Conservation (phyloP, 805 yeast species). For the Nakazawaea anatomiae region DNA sequence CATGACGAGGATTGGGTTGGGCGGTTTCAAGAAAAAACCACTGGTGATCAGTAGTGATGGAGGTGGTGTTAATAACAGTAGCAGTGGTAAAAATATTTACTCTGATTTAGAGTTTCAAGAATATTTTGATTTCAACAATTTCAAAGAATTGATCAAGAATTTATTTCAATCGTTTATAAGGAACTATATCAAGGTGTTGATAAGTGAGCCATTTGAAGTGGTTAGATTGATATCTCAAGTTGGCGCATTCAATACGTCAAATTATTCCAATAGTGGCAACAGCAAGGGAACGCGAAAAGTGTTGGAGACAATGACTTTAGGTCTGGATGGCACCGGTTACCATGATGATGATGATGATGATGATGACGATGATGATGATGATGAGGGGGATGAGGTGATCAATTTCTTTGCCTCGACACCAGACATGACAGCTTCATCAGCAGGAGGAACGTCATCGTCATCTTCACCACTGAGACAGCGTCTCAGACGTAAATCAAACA, state of each 20-base stretch:
- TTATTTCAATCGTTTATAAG: slow-evolving; percentile 56
- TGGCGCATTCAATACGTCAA: slow-evolving; percentile 46
- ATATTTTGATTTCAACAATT: slow-evolving; percentile 52
- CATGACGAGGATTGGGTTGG: slow-evolving; percentile 2
- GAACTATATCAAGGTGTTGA: slow-evolving; percentile 61
- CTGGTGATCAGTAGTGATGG: slow-evolving; percentile 11
- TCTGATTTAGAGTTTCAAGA: slow-evolving; percentile 62
- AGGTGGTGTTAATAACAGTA: slow-evolving; percentile 12
- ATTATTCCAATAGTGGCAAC: not conserved
- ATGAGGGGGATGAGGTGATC: slow-evolving; percentile 28
- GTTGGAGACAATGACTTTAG: not conserved
- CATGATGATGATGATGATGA: slow-evolving; percentile 9
- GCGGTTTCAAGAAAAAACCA: not conserved
- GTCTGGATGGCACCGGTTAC: too few species aligned
- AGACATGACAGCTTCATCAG: not conserved
- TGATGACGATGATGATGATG: slow-evolving; percentile 4
- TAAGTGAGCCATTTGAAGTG: slow-evolving; percentile 87
- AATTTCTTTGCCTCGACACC: slow-evolving; percentile 31
- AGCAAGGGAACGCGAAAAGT: not conserved
- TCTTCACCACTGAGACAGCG: slow-evolving; percentile 8
- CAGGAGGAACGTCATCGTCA: not conserved
- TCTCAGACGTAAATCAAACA: slow-evolving; percentile 20
- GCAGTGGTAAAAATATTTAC: slow-evolving; percentile 30
- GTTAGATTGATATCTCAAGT: slow-evolving; percentile 75
- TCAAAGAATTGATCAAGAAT: slow-evolving; percentile 50